phyloP scores from a whole-genome alignment of 2,329 filamentous ascomycete species.

The Tolypocladium tropicale region DNA sequence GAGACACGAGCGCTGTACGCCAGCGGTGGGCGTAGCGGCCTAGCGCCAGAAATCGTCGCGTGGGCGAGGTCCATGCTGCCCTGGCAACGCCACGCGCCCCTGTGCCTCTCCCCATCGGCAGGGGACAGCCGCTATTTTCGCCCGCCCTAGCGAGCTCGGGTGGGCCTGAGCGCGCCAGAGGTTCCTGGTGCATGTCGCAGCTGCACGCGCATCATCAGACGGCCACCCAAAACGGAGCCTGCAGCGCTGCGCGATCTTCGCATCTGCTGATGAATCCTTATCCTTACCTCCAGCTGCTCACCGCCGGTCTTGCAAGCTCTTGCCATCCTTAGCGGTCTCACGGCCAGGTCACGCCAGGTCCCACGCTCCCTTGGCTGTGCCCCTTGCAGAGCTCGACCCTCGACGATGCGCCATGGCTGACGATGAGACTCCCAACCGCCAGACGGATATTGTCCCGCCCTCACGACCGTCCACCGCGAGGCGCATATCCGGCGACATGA shows the following conservation, averaged over 20 bases:
- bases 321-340: neutral
- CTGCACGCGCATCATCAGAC: neutral
- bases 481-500: slow-evolving; percentile 10
- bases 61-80: neutral
- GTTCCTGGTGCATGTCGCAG: neutral
- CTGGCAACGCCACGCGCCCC: neutral
- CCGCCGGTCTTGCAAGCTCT: neutral
- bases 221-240: neutral
- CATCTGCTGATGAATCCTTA: neutral
- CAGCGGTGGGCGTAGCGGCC: neutral
- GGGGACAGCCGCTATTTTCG: neutral
- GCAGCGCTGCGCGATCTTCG: neutral
- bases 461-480: slow-evolving; percentile 14
- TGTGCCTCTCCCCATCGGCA: neutral
- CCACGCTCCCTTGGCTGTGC: neutral
- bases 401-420: slow-evolving; percentile 26
- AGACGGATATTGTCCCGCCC: slow-evolving; percentile 6
- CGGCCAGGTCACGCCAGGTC: neutral
- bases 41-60: neutral
- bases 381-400: neutral
- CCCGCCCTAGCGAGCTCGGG: neutral
- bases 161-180: neutral
- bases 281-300: neutral
- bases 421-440: slow-evolving; percentile 18
- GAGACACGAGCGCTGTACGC: neutral